Base-by-base conservation (phyloP, 495 filamentous ascomycete genomes). In the Aspergillus hancockii region DNA sequence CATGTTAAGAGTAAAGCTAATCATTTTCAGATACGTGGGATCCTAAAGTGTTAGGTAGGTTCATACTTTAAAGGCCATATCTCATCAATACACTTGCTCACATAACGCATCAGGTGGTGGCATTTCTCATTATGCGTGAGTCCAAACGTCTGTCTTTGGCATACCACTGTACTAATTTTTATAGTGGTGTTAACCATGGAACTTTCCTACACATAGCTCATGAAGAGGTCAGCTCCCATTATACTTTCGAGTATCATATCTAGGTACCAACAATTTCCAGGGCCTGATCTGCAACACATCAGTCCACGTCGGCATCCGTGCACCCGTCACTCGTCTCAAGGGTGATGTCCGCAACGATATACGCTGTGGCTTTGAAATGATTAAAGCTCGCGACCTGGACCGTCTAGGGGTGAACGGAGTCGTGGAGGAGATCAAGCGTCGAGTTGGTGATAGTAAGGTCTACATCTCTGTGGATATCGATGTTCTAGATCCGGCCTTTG, bases 151-250 rank as follows among this genome's bases (percentile, higher is more conserved):
- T 34, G 16, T 23, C 28, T 9, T 16, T 21, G 21, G 18, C n/a
- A 41, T 0, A 8, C 30, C 13, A 41, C 40, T 46, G 25, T 30
- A 55, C 59, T 58, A 46, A 61, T 50, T 1, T 18, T 25, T 18
- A 10, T 19, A 80, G 75, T 8, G 79, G 78, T 25, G 75, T 83
- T 53, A 81, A 81, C 56, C 80, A 81, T 55, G 79, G 79, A 28
- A 83, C 80, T 1, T 83, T 83, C 58, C 66, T 83, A 2, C 79
- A 83, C 55, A 67, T 83, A 51, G 80, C 79, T 6, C 79, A 82
- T 52, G 80, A 82, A 67, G 80, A 83, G 63, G 63, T 66, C 60
- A 36, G n/a, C 23, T 4, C 12, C 18, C 34, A 4, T 2, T n/a
- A 10, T 21, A 14, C 1, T 31, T 19, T 32, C 1, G 14, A 25